phyloP scores from a whole-genome alignment of 2,329 filamentous ascomycete species.

The Septoria linicola region DNA sequence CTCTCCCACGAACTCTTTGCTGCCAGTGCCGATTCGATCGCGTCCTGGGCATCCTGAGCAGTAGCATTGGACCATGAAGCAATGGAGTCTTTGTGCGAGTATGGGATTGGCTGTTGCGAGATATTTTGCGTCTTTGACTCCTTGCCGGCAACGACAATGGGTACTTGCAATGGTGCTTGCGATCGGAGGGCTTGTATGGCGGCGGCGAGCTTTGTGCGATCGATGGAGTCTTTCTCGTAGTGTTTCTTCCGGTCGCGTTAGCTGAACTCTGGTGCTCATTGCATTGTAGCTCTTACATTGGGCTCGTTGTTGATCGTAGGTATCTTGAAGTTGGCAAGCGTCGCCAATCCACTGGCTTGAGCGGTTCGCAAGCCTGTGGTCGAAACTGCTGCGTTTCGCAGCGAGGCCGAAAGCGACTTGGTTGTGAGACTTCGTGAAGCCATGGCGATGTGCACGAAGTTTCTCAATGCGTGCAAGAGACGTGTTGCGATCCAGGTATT shows the following conservation, averaged over 20 bases:
- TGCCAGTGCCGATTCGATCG: slow-evolving; percentile 81
- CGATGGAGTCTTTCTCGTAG: slow-evolving; percentile 78
- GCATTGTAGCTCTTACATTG: slow-evolving; percentile 66
- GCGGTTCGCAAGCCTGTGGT: slow-evolving; percentile 16
- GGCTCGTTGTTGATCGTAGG: slow-evolving; percentile 88
- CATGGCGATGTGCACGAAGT: slow-evolving; percentile 14
- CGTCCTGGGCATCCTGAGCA: slow-evolving; percentile 69
- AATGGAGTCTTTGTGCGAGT: slow-evolving; percentile 71
- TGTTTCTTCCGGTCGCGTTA: slow-evolving; percentile 64
- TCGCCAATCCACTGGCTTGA: slow-evolving; percentile 45
- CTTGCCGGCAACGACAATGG: slow-evolving; percentile 79
- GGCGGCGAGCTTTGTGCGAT: slow-evolving; percentile 72
- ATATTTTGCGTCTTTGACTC: slow-evolving; percentile 58
- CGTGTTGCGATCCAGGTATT: background rate
- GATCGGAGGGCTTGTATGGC: slow-evolving; percentile 70
- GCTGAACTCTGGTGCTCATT: background rate
- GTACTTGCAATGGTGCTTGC: slow-evolving; percentile 71
- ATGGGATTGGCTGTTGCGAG: slow-evolving; percentile 75
- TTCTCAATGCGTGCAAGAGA: background rate
- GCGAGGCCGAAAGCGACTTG: slow-evolving; percentile 11
- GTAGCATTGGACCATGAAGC: slow-evolving; percentile 84
- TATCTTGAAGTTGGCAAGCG: slow-evolving; percentile 80
- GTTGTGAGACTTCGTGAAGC: slow-evolving; percentile 14
- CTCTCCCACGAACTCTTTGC: slow-evolving; percentile 84
- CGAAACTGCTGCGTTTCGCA: slow-evolving; percentile 2